Evolutionary conservation across 2,329 filamentous ascomycete genomes (phyloP), one percentile per base, ranked within the genome.

Genomic region (Chrysosporium queenslandicum): DNA sequence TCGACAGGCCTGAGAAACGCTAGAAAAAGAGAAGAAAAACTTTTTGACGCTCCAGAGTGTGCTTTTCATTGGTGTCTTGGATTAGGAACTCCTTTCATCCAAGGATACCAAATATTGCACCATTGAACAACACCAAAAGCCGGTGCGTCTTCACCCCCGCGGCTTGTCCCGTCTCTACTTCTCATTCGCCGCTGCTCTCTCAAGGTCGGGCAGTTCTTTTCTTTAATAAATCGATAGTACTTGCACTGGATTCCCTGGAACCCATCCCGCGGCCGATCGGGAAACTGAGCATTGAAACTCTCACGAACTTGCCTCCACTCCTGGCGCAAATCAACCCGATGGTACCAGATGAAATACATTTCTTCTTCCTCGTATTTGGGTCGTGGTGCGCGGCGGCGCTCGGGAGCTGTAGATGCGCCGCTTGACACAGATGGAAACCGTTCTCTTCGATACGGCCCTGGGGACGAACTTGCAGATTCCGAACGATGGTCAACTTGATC

Each of bases 321-420:
- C 60, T 72, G 66, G 42, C 64, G 64, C 23, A 74, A 64, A 57
- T 74, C 72, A 23, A 71, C 70, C 6, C 71, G 70, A 59, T 73
- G 69, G 57, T 74, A 75, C 72, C 72, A 75, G 55, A 74, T 73
- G 54, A 74, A 74, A 59, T 70, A 71, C 64, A 69, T 69, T 55
- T 74, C 70, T 60, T 74, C 72, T 48, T 70, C 66, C 41, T 68
- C 67, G 60, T 74, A 74, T 60, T 71, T 72, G 23, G 70, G 71
- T 4, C 71, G 66, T n/a, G 70, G 68, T 4, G 67, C 62, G 3
- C 71, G 68, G 7, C 69, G 68, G 14, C 66, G 65, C 49, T 70
- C 68, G 5, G 46, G 27, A 8, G 62, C 59, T 50, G 63, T 63
- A 34, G 65, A 68, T 18, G 68, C 69, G 50, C 61, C 65, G 58